Evolutionary conservation across 495 filamentous ascomycete genomes (phyloP), one percentile per base, ranked within the genome.

Genomic region (Amorphotheca resinae): DNA sequence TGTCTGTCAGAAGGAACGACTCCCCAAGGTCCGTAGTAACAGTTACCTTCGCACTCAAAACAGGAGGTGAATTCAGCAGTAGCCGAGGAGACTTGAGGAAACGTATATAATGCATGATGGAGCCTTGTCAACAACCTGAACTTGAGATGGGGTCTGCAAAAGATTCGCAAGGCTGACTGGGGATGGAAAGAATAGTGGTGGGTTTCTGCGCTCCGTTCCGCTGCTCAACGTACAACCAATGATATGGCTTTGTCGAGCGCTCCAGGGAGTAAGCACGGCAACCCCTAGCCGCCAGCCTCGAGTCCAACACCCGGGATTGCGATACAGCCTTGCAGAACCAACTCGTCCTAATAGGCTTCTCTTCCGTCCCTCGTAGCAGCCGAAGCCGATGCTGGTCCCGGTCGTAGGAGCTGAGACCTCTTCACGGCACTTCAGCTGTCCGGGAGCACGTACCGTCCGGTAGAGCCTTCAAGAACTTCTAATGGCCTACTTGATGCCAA

Each of bases 1-100:
- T 59, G 53, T 80, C 70, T n/a, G 74, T 62, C 16, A 68, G 66
- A n/a, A 87, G 73, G 57, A 91, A 93, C 1, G 72, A 69, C 59
- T 98, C 89, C 2, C 89, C 87, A 6, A 98, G 66, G 55, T 98
- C 91, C 28, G 88, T 91, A 30, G 86, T 85, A 58, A 98, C 77
- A 38, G 86, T 87, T 42, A 95, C 65, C 16, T 86, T 56, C 23
- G 78, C 65, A 22, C 32, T 47, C 31, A 59, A 23, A 3, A 15
- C 23, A 7, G 22, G 17, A 18, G 11, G 17, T 9, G 4, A 17
- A 9, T 16, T 22, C 4, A 38, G 51, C 14, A 35, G 57, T 40
- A 60, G 48, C 44, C 64, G 64, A 0, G 82, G 79, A 1, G 77
- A 63, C 38, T 87, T 82, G 26, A 87, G 59, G 42, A 87, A 77